Evolutionary conservation across 306 rosid species (phyloP), one percentile per base, ranked within the genome.

Genomic region (Leucaena leucocephala): DNA sequence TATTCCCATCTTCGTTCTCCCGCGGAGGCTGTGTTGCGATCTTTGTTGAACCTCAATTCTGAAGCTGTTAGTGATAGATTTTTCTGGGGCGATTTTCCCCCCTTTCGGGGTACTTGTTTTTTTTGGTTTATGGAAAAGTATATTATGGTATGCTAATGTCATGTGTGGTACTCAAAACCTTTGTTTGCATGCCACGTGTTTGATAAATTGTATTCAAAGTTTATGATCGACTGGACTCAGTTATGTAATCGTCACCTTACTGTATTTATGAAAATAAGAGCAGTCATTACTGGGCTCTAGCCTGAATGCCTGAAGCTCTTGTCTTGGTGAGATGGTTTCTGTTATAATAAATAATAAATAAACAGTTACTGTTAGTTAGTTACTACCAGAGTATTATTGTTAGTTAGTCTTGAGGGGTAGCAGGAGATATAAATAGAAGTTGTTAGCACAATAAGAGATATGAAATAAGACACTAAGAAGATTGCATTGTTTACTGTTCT

Each of bases 101-200:
- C 52, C 27, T 67, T 40, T 16, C 35, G 52, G 17, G 6, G 33
- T 66, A 49, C 13, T 66, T n/a, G 7, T 22, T 67, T 67, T 16
- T 40, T 67, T 40, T 19, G 36, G 16, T 67, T 17, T 49, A 5
- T 5, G 15, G 40, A 39, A 17, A 19, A 35, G 27, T 17, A 52
- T 3, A 6, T 52, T 65, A 38, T 36, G 61, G 27, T 48, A 15
- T 55, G n/a, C 13, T 19, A 19, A 50, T 34, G 45, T 72, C 15
- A 42, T 9, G 17, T 70, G 11, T n/a, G 17, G 54, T 19, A 19
- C 54, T 2, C 19, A 3, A 40, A n/a, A 67, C 50, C 50, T 19
- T 21, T 71, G 92, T 19, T 68, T 76, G 92, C 68, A 77, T 66
- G 43, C 82, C 45, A 54, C 40, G 14, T 91, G 89, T 84, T 91